Evolutionary conservation across 345 rosid genomes (phyloP).

Genomic region (Linum tenue): DNA sequence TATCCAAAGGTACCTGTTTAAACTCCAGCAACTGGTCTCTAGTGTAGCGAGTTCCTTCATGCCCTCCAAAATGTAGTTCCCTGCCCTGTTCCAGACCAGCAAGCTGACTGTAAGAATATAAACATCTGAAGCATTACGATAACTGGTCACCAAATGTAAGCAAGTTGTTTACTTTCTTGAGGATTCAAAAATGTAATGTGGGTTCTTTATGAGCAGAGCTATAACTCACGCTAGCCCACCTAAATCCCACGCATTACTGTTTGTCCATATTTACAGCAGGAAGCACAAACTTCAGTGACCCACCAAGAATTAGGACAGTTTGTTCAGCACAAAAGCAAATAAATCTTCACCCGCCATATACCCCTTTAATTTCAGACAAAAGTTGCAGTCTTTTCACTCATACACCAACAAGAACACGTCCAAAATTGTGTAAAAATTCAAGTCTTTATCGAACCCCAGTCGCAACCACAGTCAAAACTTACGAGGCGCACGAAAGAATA

Average conservation of each 20-base stretch:
- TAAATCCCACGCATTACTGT: background rate
- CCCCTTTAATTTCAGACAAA: too few species aligned
- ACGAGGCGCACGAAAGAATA: too few species aligned
- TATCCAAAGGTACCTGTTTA: constrained; percentile 35
- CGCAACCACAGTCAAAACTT: too few species aligned
- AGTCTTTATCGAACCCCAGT: too few species aligned
- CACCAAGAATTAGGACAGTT: background rate
- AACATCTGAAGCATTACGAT: background rate
- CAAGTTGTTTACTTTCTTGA: background rate
- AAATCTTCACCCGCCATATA: too few species aligned
- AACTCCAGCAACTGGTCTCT: constrained; percentile 66
- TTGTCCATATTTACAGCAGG: background rate
- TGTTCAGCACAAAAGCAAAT: background rate
- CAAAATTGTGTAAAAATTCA: too few species aligned
- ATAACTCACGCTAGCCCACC: background rate
- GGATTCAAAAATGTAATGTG: background rate
- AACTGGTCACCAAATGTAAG: too few species aligned
- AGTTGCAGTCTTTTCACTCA: too few species aligned
- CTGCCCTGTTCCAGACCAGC: constrained; percentile 39
- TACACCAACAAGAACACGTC: too few species aligned
- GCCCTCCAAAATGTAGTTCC: constrained; percentile 50
- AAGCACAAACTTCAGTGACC: background rate
- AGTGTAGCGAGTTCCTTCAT: constrained; percentile 47
- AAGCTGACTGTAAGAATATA: background rate
- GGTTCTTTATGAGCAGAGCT: background rate